Evolutionary conservation across 2,329 filamentous ascomycete species (phyloP), one percentile per base, ranked within the genome.

Genomic region (Hypoxylon sp.): DNA sequence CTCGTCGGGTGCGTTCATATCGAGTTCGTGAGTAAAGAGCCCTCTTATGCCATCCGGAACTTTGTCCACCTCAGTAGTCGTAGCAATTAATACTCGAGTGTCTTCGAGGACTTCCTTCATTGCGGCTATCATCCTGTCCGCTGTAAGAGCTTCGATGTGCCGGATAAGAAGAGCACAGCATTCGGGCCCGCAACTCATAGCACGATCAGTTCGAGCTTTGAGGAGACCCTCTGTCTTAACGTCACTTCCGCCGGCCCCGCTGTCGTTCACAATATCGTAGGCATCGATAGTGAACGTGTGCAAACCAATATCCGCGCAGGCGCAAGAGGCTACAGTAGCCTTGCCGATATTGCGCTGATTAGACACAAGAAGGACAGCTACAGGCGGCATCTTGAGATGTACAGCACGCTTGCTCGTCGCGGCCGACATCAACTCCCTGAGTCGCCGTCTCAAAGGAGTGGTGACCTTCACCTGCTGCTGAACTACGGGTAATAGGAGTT

Each of bases 341-440:
- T 99, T 99, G 46, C 95, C 95, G 66, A 98, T 96, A 59, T 91
- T 91, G 40, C 95, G 87, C 74, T 99, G 95, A 2, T 92, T 96
- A 1, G 95, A 98, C 1, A 91, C 90, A 5, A 99, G 79, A 2
- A 99, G 81, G 29, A 99, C 89, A 1, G 93, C 92, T 13, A 97
- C 83, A 0, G 95, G 91, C 2, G 94, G 92, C 77, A 98, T 88
- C 38, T 90, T 89, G 2, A 98, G 80, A 68, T 94, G 90, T 40
- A 97, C 88, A 1, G 95, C 94, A 53, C 92, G 85, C 53, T 89
- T 86, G 69, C 92, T 97, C 1, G 92, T 97, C 1, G 94, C 91
- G 2, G 94, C 93, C 8, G 91, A 88, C 63, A 98, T 87, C 7
- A 99, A 78, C 67, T 97, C 92, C 38, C 92, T 84, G 15, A 99